Percentiles rank a stretch among this genome's conserved stretches.
Conservation (phyloP, 768 basidiomycete genomes). For the Dioszegia crocea region DNA sequence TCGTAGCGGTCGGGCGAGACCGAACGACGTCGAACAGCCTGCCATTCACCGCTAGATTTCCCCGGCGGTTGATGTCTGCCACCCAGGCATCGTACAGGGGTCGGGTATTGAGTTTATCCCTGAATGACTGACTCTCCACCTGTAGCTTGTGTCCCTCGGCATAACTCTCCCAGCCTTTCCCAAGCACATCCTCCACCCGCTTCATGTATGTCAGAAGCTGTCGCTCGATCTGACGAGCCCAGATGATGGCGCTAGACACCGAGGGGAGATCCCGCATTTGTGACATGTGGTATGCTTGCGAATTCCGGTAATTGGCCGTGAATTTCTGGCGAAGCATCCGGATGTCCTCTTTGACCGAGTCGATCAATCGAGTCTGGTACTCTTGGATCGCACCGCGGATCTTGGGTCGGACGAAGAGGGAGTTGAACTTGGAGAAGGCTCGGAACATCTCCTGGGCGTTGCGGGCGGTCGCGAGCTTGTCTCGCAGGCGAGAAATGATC, state of each 20-base stretch:
- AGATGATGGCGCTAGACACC: slow-evolving; percentile 96
- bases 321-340: slow-evolving; percentile 95
- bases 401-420: slow-evolving; percentile 93
- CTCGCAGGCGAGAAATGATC: slow-evolving; percentile 87
- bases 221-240: slow-evolving; percentile 98
- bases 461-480: slow-evolving; percentile 85
- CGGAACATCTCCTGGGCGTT: slow-evolving; percentile 99
- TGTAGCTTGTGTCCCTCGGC: slow-evolving; percentile 99
- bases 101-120: slow-evolving; percentile 89
- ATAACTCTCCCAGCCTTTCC: slow-evolving; percentile 97
- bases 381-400: slow-evolving; percentile 98
- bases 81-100: slow-evolving; percentile 96
- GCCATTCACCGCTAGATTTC: slow-evolving; percentile 61
- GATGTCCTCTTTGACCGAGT: slow-evolving; percentile 98
- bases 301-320: slow-evolving; percentile 91
- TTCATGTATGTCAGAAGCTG: slow-evolving; percentile 97
- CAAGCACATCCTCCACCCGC: slow-evolving; percentile 92
- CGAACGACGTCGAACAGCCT: slow-evolving; percentile 78
- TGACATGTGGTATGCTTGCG: slow-evolving; percentile 95
- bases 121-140: slow-evolving; percentile 82
- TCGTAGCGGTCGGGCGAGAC: slow-evolving; percentile 41
- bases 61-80: slow-evolving; percentile 82
- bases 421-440: slow-evolving; percentile 97
- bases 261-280: slow-evolving; percentile 97
- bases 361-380: slow-evolving; percentile 97